Percentiles rank a stretch among this genome's conserved stretches.
phyloP scores from a whole-genome alignment of 2,329 filamentous ascomycete genomes.

The Colletotrichum tabaci region DNA sequence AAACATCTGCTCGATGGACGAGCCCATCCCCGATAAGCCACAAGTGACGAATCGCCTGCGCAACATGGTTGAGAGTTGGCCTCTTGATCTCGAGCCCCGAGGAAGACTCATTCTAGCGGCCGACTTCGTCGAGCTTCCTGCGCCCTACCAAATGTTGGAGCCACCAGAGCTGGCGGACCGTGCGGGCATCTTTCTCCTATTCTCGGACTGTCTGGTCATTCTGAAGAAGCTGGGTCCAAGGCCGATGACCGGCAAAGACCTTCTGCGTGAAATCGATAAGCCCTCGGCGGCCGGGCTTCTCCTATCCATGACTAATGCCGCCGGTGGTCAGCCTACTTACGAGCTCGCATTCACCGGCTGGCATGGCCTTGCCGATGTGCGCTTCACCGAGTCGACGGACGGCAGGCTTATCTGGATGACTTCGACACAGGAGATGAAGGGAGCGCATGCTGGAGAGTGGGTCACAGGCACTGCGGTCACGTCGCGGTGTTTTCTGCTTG shows the following conservation, averaged over 20 bases:
- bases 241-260: conserved; percentile 79
- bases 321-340: conserved; percentile 72
- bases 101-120: conserved; percentile 86
- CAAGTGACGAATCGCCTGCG: conserved; percentile 82
- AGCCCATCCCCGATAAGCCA: conserved; percentile 76
- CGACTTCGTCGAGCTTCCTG: conserved; percentile 82
- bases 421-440: conserved; percentile 73
- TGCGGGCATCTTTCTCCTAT: conserved; percentile 84
- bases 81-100: conserved; percentile 76
- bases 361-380: conserved; percentile 77
- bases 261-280: conserved; percentile 89
- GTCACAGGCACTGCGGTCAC: conserved; percentile 67
- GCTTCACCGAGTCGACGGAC: conserved; percentile 80
- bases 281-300: conserved; percentile 76
- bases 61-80: conserved; percentile 85
- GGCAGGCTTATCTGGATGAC: conserved; percentile 78
- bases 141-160: conserved; percentile 73
- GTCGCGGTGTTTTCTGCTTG: conserved; percentile 78
- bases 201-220: conserved; percentile 85
- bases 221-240: conserved; percentile 78
- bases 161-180: conserved; percentile 61
- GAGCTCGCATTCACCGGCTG: conserved; percentile 85
- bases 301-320: conserved; percentile 75
- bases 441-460: conserved; percentile 63
- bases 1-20: conserved; percentile 96